Percentiles rank a stretch among this genome's conserved stretches.
Conservation (phyloP, 352 stramenopile genomes). For the Phytophthora crassamura region DNA sequence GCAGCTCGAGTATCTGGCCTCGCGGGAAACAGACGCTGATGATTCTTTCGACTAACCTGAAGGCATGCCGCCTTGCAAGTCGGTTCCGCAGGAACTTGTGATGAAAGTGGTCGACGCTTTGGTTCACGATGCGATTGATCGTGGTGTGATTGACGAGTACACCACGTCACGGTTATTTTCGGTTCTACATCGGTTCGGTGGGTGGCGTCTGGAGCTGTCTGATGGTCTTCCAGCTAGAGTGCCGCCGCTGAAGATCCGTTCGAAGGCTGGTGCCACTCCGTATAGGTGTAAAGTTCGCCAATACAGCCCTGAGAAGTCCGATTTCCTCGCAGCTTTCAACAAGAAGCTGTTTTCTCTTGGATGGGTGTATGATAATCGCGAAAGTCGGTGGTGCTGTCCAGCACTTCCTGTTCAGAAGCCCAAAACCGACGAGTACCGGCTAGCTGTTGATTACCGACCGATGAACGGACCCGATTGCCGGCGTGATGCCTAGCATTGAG, state of each 20-base stretch:
- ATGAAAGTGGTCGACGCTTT: slow-evolving; percentile 4
- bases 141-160: too few relatives aligned
- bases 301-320: slow-evolving; percentile 9
- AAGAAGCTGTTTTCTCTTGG: slow-evolving; percentile 2
- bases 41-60: slow-evolving; percentile 2
- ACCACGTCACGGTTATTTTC: slow-evolving; percentile 1
- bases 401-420: too few relatives aligned
- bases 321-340: slow-evolving; percentile 1
- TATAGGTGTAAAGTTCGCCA: slow-evolving; percentile 16
- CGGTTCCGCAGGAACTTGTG: neutral
- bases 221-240: slow-evolving; percentile 5
- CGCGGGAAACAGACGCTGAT: neutral
- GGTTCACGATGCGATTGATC: slow-evolving; percentile 1
- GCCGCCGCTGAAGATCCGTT: slow-evolving; percentile 2
- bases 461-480: slow-evolving; percentile 7
- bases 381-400: too few relatives aligned
- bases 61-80: neutral
- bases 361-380: slow-evolving; percentile 17
- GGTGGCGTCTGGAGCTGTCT: slow-evolving; percentile 3
- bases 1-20: slow-evolving; percentile 7
- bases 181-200: neutral
- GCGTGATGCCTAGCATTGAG: slow-evolving; percentile 5
- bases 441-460: slow-evolving; percentile 1
- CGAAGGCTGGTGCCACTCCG: neutral
- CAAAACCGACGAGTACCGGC: neutral